These are phyloP conservation scores for Haplosporangium gracile DNA, from an alignment of 192 early-diverging fungal species.

Conservation along the genomic window DNA sequence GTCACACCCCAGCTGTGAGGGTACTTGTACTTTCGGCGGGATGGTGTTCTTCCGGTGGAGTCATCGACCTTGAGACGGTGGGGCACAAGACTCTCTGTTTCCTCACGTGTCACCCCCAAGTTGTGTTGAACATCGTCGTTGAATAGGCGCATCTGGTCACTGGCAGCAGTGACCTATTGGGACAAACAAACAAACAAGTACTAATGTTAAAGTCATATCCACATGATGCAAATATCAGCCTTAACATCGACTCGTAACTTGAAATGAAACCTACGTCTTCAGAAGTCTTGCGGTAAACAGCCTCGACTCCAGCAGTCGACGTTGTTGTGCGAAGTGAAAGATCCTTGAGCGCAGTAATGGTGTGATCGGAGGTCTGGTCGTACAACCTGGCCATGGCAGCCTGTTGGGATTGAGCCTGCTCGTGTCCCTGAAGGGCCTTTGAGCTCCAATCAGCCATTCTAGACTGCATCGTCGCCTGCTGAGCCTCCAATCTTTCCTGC, in stretches of 20 bases:
- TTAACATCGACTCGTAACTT: not conserved
- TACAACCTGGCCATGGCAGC: constrained; percentile 14
- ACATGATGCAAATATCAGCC: not conserved
- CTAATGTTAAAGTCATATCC: not conserved
- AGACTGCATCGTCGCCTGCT: constrained; percentile 18
- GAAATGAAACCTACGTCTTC: constrained; percentile 20
- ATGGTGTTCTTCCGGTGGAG: constrained; percentile 44
- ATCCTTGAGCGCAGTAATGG: constrained; percentile 24
- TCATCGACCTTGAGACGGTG: constrained; percentile 44
- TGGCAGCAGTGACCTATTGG: constrained; percentile 15
- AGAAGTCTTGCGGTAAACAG: not conserved
- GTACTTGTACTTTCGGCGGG: constrained; percentile 36
- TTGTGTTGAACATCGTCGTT: constrained; percentile 20
- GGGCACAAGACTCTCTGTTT: constrained; percentile 26
- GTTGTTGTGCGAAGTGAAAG: constrained; percentile 10
- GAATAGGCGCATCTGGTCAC: not conserved
- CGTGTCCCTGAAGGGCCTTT: constrained; percentile 11
- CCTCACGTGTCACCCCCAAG: constrained; percentile 25
- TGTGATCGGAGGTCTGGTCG: constrained; percentile 18
- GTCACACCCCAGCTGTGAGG: constrained; percentile 42
- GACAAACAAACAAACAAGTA: not conserved
- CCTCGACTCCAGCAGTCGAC: not conserved
- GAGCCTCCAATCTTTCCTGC: constrained; percentile 13
- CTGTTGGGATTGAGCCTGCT: constrained; percentile 14
- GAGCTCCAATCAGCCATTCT: constrained; percentile 13